Base-by-base conservation (phyloP, 352 stramenopile genomes). In the Pythium guiyangense region DNA sequence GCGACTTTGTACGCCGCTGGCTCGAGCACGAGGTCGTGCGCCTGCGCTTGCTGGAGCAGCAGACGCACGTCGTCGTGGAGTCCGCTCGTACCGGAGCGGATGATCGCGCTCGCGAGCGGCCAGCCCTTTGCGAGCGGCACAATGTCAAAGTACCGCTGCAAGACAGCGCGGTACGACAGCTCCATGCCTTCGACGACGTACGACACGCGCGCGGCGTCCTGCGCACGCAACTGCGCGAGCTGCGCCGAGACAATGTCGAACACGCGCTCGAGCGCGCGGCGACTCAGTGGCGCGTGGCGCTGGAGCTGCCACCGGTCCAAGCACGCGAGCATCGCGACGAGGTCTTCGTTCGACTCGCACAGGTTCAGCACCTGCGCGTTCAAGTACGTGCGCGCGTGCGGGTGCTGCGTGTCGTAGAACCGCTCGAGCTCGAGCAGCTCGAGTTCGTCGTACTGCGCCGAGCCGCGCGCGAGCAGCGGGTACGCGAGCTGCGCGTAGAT, bases 401-500 rank as follows among this genome's bases (percentile, higher is more conserved):
- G 67, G 49, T 90, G 65, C 53, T 82, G 71, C 18, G 42, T 59
- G 48, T 90, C 73, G 49, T 74, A 90, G n/a, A 77, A 70, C n/a
- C 69, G 68, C 64, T 90, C 75, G 20, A 88, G 59, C 47, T 86
- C 71, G 2, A 77, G 50, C 9, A 73, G 55, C 15, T 83, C 67
- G 34, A 86, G 70, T 43, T 79, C 64, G 44, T 77, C 79, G 25
- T 53, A 45, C 49, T 65, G 35, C 14, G 49, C 64, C 29, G 50
- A 64, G 5, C 57, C 61, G 15, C 63, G 69, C 35, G 66, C 79
- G 4, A 90, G 59, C 27, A 88, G n/a, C 43, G 79, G 71, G 49
- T 88, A 90, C 43, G 83, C 14, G 9, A 90, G 43, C 50, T 90
- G 77, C 17, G 79, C 78, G 52, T 78, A 90, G 26, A 90, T 70